Evolutionary conservation across 208 protist genomes (phyloP), one percentile per base, ranked within the genome.

Genomic region (Leishmania arabica): DNA sequence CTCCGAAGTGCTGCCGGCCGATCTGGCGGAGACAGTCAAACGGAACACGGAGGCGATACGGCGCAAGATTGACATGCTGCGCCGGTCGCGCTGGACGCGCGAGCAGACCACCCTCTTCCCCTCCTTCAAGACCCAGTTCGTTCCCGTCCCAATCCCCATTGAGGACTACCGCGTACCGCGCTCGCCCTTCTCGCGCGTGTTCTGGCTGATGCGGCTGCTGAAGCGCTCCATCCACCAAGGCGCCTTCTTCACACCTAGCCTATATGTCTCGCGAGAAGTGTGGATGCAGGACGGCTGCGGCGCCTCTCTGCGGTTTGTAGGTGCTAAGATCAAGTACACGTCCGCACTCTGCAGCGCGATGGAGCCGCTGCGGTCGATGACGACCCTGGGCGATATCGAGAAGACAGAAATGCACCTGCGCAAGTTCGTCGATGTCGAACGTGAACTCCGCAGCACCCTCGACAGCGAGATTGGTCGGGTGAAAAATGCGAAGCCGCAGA

Each of bases 141-240:
- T 88, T 0, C 91, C 89, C 1, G 72, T 80, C 2, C 84, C 93
- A 7, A 87, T 86, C 42, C 91, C 91, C 9, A 70, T 93, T n/a
- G 90, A 97, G 77, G 88, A 93, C 72, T 93, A 90, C 78, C 78
- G 79, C 15, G 91, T 91, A 0, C 91, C 93, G 9, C 76, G 79
- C 24, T 76, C 80, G 68, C 76, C 81, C 42, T 75, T 91, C 56
- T 84, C 89, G 53, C 89, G 93, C 31, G 91, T 95, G 47, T 93
- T 89, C 58, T 97, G 93, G 92, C 83, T 97, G 13, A 95, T 97
- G 93, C 90, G 89, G 2, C 66, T 89, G 53, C 84, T 97, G 31
- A 73, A 89, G 77, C 84, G 84, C 19, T 97, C 93, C 13, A 97
- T 97, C 56, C 90, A 91, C 42, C 83, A 90, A 62, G 93, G 93